Evolutionary conservation across 2,329 filamentous ascomycete genomes (phyloP).

Genomic region (Alternaria sp.): DNA sequence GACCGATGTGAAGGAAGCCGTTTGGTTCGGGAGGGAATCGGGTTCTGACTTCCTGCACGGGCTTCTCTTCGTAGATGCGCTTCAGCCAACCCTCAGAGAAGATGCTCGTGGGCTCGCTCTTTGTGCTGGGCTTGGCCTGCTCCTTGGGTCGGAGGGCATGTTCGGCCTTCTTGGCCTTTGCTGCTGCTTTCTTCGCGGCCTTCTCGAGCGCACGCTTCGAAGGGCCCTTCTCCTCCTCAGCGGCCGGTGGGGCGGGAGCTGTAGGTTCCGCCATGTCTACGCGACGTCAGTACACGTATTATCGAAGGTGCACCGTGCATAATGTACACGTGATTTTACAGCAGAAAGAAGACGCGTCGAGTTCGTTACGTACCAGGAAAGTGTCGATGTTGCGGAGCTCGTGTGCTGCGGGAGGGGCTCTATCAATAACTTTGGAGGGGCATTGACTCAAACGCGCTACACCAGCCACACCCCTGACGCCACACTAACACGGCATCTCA

Average conservation of each 20-base stretch:
- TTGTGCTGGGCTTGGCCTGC: slow-evolving; percentile 39
- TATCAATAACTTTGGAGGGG: slow-evolving; percentile 25
- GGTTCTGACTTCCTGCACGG: slow-evolving; percentile 53
- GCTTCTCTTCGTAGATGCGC: slow-evolving; percentile 59
- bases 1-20: slow-evolving; percentile 90
- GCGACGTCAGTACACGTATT: background rate
- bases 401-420: slow-evolving; percentile 23
- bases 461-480: slow-evolving; percentile 19
- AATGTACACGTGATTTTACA: background rate
- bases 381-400: slow-evolving; percentile 10
- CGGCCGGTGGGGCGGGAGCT: slow-evolving; percentile 18
- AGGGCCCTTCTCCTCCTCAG: slow-evolving; percentile 45
- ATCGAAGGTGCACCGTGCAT: fast-evolving
- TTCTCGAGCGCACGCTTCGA: slow-evolving; percentile 59
- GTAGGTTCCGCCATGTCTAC: slow-evolving; percentile 35
- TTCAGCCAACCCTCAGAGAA: slow-evolving; percentile 60
- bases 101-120: slow-evolving; percentile 44
- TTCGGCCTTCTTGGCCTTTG: slow-evolving; percentile 52
- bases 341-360: background rate
- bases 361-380: background rate
- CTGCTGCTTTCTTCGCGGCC: slow-evolving; percentile 57
- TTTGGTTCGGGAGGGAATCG: slow-evolving; percentile 72
- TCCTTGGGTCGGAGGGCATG: slow-evolving; percentile 51
- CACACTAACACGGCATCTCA: slow-evolving; percentile 3
- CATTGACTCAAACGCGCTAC: slow-evolving; percentile 31